Base-by-base conservation (phyloP, 257 asterid genomes). In the Jasminum sambac region DNA sequence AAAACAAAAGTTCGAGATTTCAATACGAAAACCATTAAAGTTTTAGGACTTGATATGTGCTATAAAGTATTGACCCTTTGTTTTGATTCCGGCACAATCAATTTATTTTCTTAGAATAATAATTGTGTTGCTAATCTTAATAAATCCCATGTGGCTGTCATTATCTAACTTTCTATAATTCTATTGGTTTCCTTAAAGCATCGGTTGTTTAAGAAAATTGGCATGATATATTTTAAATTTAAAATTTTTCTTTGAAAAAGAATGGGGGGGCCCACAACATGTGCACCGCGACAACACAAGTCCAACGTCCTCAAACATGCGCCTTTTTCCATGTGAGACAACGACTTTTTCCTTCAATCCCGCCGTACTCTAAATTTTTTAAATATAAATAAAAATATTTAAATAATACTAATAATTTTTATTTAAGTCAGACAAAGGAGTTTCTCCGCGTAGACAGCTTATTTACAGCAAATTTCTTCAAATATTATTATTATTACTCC, bases 401-500 rank as follows among this genome's bases (percentile, higher is more conserved):
- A 40, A 40, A 40, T 6, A 40, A 40, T 40, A n/a, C n/a, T n/a
- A 6, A 40, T 1, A 40, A 5, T 40, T 40, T 30, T 30, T 30
- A 30, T 30, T 30, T 1, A 4, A 30, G 36, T 30, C 34, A 9
- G n/a, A 10, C 3, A 43, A 43, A 43, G 0, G 19, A 64, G n/a
- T 43, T 60, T 42, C 52, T 6, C 55, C 52, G 66, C 42, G 52
- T 80, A 50, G 79, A 73, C 84, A 80, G 84, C 78, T 64, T 68
- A 63, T 64, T 64, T 72, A 72, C 81, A 80, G 80, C 81, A 80
- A 75, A 72, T 71, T 63, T 71, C 38, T 39, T 19, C 39, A 40
- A 2, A 4, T 0, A 0, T 66, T 19, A 5, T 14, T 13, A 8
- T 72, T 59, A 21, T 0, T 38, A n/a, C 21, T 23, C 36, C 1